Percentiles rank a stretch among this genome's conserved stretches.
These are phyloP conservation scores for Gillenia trifoliata DNA, from an alignment of 306 rosid genomes.

Conservation along the genomic window DNA sequence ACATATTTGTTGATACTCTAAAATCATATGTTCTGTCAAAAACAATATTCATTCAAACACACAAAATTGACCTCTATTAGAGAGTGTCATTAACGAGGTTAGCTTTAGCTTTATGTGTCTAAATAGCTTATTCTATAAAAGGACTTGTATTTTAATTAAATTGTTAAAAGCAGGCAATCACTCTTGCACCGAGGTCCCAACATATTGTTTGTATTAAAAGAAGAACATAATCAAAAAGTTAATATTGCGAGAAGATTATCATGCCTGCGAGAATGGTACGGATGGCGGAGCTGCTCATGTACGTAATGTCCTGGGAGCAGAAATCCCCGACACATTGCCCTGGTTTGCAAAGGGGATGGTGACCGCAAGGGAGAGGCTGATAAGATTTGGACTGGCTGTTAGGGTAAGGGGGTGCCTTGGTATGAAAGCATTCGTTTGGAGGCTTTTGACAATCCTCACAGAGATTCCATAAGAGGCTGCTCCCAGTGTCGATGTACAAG, in stretches of 20 bases:
- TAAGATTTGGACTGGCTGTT: not conserved
- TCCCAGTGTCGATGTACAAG: not conserved
- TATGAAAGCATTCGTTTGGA: not conserved
- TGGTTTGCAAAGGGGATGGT: not conserved
- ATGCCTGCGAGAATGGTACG: not conserved
- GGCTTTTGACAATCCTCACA: not conserved
- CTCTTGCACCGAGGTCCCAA: not conserved
- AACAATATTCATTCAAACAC: too few species aligned
- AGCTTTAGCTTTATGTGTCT: not conserved
- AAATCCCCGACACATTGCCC: not conserved
- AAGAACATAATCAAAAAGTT: not conserved
- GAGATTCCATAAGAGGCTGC: not conserved
- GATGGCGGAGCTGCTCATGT: not conserved
- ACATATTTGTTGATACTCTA: too few species aligned
- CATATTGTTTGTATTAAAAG: not conserved
- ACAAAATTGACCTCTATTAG: not conserved
- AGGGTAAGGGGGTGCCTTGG: not conserved
- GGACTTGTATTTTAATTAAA: not conserved
- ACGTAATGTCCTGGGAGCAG: not conserved
- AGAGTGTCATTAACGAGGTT: not conserved
- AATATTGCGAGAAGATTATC: not conserved
- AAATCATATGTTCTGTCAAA: too few species aligned
- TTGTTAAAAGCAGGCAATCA: not conserved
- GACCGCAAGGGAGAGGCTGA: not conserved
- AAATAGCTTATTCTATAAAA: not conserved